Percentiles rank a stretch among this genome's conserved stretches.
These are phyloP conservation scores for Clonostachys solani DNA, from an alignment of 2,329 filamentous ascomycete genomes.

Conservation along the genomic window DNA sequence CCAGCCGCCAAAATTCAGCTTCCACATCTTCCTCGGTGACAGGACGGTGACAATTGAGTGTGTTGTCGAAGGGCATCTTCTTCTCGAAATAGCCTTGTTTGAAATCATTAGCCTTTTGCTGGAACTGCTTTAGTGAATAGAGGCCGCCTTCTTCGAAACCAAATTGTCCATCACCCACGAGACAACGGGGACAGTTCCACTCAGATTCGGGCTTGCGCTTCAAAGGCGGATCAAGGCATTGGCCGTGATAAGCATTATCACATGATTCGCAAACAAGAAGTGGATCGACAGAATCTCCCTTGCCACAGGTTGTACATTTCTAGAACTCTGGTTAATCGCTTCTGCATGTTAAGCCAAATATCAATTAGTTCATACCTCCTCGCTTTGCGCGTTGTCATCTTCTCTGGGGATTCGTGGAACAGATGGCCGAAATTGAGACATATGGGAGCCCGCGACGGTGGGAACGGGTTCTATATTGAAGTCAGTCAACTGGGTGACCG, in stretches of 20 bases:
- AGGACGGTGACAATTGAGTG: conserved; percentile 73
- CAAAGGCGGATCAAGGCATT: conserved; percentile 83
- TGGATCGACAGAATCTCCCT: conserved; percentile 65
- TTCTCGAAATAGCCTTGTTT: conserved; percentile 91
- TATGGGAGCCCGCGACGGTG: conserved; percentile 92
- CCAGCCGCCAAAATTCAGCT: conserved; percentile 92
- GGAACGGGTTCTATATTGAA: conserved; percentile 42
- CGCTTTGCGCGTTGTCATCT: conserved; percentile 37
- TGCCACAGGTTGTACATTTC: conserved; percentile 85
- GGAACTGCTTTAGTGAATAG: conserved; percentile 93
- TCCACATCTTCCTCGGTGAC: conserved; percentile 96
- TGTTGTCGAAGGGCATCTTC: conserved; percentile 83
- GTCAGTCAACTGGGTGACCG: too few relatives aligned
- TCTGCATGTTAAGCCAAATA: background rate
- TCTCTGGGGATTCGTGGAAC: conserved; percentile 62
- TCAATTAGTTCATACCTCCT: conserved; percentile 14
- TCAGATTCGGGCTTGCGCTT: conserved; percentile 75
- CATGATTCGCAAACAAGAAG: conserved; percentile 88
- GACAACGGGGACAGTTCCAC: conserved; percentile 93
- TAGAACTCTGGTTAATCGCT: background rate
- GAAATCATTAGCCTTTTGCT: conserved; percentile 92
- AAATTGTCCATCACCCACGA: conserved; percentile 94
- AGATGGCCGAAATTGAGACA: conserved; percentile 86
- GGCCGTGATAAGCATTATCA: conserved; percentile 80
- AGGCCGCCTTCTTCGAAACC: conserved; percentile 96